Percentiles rank a stretch among this genome's conserved stretches.
Conservation (phyloP, 2,329 filamentous ascomycete species). For the Pseudopyricularia cyperi region DNA sequence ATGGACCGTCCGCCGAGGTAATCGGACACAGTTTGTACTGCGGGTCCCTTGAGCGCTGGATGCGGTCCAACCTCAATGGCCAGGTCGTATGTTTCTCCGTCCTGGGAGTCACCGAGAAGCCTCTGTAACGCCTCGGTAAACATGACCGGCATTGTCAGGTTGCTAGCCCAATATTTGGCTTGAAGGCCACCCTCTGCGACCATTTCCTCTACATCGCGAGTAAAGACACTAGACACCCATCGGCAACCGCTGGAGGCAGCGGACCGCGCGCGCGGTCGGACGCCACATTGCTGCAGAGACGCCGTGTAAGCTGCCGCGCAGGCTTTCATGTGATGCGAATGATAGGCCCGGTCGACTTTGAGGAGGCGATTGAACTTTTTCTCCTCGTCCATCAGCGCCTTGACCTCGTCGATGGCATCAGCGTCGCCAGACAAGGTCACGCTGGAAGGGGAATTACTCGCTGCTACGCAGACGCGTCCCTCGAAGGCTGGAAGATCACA, state of each 20-base stretch:
- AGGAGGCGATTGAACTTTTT: conserved; percentile 8
- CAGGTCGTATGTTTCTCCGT: conserved; percentile 15
- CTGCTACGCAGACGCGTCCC: background rate
- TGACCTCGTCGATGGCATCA: conserved; percentile 6
- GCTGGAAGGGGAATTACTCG: conserved; percentile 11
- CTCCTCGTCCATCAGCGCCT: conserved; percentile 6
- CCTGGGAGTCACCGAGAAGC: conserved; percentile 8
- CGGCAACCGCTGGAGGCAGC: background rate
- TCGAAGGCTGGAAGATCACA: background rate
- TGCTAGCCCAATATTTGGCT: conserved; percentile 18
- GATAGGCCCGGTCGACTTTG: conserved; percentile 14
- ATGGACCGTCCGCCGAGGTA: background rate
- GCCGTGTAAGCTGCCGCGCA: background rate
- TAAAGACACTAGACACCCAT: background rate
- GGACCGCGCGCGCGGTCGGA: background rate
- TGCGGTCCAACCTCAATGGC: conserved; percentile 31
- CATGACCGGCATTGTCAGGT: conserved; percentile 22
- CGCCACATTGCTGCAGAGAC: background rate
- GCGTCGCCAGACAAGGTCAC: conserved; percentile 28
- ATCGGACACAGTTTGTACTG: conserved; percentile 17
- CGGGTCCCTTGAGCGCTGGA: conserved; percentile 26
- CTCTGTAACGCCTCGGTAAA: conserved; percentile 25
- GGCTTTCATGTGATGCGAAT: conserved; percentile 12
- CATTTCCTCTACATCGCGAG: background rate
- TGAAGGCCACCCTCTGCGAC: background rate